Evolutionary conservation across 805 yeast genomes (phyloP).

Genomic region (Candida saitoana): DNA sequence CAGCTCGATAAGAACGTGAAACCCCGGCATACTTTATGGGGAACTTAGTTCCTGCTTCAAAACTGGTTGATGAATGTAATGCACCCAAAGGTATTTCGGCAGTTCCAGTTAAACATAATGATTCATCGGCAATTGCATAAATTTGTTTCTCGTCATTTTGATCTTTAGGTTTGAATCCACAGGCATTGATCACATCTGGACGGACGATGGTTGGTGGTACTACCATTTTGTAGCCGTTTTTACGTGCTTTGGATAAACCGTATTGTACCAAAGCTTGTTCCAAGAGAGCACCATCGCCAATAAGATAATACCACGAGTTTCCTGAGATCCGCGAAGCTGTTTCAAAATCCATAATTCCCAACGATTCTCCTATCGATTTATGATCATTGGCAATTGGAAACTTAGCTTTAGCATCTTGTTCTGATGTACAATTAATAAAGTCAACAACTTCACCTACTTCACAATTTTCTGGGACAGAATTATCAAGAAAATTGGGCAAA

Average conservation of each 20-base stretch:
- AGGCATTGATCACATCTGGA: constrained; percentile 72
- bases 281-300: constrained; percentile 79
- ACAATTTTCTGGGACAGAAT: constrained; percentile 39
- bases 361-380: constrained; percentile 60
- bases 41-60: constrained; percentile 33
- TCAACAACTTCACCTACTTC: constrained; percentile 43
- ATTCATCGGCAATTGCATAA: constrained; percentile 54
- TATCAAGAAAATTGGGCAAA: constrained; percentile 62
- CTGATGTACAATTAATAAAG: constrained; percentile 48
- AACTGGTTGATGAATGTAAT: constrained; percentile 50
- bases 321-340: constrained; percentile 77
- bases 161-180: constrained; percentile 94
- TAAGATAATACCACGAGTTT: constrained; percentile 79
- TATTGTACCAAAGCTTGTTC: constrained; percentile 89
- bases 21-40: constrained; percentile 72
- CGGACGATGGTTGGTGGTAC: constrained; percentile 86
- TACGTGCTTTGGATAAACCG: constrained; percentile 63
- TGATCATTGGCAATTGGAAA: constrained; percentile 48
- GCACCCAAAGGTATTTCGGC: constrained; percentile 96
- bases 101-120: constrained; percentile 79
- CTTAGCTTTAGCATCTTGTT: constrained; percentile 15
- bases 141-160: constrained; percentile 82
- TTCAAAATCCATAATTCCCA: constrained; percentile 64
- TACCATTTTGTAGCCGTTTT: constrained; percentile 63
- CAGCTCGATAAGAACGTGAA: constrained; percentile 86